Evolutionary conservation across 371 early-diverging fungal species (phyloP).

Genomic region (Saksenaea oblongispora): DNA sequence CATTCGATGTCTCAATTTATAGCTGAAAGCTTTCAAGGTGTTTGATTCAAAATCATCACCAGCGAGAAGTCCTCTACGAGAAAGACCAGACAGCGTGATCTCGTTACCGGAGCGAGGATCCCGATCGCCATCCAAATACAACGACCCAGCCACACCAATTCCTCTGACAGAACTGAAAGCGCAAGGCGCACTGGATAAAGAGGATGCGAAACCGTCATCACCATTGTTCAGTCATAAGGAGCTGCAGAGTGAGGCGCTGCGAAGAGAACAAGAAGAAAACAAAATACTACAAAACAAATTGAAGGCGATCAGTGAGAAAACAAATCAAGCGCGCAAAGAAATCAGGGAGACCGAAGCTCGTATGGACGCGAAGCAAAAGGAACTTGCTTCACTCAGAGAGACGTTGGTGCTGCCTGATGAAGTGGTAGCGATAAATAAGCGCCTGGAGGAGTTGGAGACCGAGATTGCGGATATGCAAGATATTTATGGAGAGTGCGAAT

Average conservation of each 20-base stretch:
- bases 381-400: not conserved
- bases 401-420: not conserved
- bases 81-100: constrained; percentile 1
- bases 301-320: not conserved
- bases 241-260: not conserved
- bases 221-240: not conserved
- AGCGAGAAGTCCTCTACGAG: not conserved
- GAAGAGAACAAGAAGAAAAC: not conserved
- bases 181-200: not conserved
- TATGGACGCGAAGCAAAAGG: not conserved
- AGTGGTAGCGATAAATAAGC: constrained; percentile 3
- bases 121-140: not conserved
- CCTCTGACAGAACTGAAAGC: not conserved
- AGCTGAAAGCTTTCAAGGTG: not conserved
- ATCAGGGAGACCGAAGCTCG: not conserved
- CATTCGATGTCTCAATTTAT: not conserved
- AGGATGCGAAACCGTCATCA: not conserved
- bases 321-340: not conserved
- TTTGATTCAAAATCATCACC: not conserved
- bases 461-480: not conserved
- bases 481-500: not conserved
- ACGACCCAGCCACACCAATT: not conserved
- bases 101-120: not conserved
- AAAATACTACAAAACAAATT: not conserved
- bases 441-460: not conserved